Evolutionary conservation across 345 rosid species (phyloP).

Genomic region (Salix suchowensis): DNA sequence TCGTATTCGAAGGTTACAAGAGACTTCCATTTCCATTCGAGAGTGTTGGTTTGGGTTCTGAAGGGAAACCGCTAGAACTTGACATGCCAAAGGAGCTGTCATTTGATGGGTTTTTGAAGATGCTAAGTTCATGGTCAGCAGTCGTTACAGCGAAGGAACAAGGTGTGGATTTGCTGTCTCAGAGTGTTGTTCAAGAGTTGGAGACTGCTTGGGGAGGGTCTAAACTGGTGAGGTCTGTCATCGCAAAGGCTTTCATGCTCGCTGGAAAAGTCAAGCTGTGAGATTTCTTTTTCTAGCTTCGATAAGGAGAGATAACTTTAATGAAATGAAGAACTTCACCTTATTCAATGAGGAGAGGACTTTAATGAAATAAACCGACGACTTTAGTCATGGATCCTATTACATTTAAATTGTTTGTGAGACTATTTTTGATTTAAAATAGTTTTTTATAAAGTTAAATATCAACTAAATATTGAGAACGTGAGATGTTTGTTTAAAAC

Average conservation of each 20-base stretch:
- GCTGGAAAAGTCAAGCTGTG: constrained; percentile 41
- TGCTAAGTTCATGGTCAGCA: constrained; percentile 52
- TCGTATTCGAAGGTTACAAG: constrained; percentile 34
- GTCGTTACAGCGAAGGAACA: constrained; percentile 39
- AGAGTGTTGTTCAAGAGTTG: constrained; percentile 37
- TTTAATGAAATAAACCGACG: too few species aligned
- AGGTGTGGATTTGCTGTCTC: constrained; percentile 58
- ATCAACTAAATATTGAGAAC: too few species aligned
- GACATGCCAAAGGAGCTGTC: constrained; percentile 49
- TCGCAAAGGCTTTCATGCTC: constrained; percentile 52
- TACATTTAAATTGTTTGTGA: too few species aligned
- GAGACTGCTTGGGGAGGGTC: constrained; percentile 55
- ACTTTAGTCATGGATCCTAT: too few species aligned
- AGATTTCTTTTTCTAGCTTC: not conserved
- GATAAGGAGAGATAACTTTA: not conserved
- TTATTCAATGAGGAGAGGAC: too few species aligned
- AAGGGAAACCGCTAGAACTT: constrained; percentile 46
- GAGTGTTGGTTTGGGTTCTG: constrained; percentile 49
- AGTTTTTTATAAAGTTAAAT: too few species aligned
- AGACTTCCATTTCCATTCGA: constrained; percentile 59
- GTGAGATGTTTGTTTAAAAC: too few species aligned
- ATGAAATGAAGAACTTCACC: not conserved
- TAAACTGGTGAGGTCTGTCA: constrained; percentile 34
- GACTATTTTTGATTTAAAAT: too few species aligned
- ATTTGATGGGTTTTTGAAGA: constrained; percentile 40